phyloP scores from a whole-genome alignment of 139 green algal genomes.

The Helicosporidium sp. region DNA sequence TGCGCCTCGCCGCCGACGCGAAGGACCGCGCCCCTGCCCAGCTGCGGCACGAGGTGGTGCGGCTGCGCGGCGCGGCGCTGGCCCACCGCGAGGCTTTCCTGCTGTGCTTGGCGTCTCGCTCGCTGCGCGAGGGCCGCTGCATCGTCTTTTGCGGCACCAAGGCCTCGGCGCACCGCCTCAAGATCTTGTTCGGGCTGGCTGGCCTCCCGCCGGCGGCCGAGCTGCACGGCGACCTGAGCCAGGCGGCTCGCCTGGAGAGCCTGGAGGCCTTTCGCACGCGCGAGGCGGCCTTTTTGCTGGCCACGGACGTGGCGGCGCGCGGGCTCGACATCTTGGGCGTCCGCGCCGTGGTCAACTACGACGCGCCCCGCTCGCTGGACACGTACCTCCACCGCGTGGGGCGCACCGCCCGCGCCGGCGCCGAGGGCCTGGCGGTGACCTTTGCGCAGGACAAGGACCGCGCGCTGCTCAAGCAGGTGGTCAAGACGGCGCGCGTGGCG shows the following conservation, averaged over 20 bases:
- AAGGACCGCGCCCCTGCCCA: conserved; percentile 32
- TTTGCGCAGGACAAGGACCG: conserved; percentile 68
- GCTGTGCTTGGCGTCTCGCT: conserved; percentile 53
- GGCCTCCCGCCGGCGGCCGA: conserved; percentile 58
- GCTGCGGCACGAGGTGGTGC: conserved; percentile 74
- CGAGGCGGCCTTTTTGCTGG: conserved; percentile 50
- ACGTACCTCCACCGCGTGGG: conserved; percentile 72
- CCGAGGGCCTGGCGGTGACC: conserved; percentile 56
- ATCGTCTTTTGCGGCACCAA: conserved; percentile 90
- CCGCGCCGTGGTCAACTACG: conserved; percentile 51
- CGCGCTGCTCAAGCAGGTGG: conserved; percentile 62
- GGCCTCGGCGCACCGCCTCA: conserved; percentile 65
- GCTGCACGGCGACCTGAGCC: conserved; percentile 90
- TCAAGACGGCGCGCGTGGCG: conserved; percentile 36
- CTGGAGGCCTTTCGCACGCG: conserved; percentile 62
- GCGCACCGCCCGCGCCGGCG: conserved; percentile 77
- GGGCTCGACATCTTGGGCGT: conserved; percentile 90
- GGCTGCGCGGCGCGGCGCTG: conserved; percentile 37
- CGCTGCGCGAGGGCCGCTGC: conserved; percentile 38
- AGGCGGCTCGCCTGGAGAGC: conserved; percentile 64
- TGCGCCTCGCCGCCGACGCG: conserved; percentile 75
- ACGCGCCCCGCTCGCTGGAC: conserved; percentile 33
- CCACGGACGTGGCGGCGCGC: conserved; percentile 73
- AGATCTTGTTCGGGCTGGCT: conserved; percentile 82
- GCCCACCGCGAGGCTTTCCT: conserved; percentile 68